Evolutionary conservation across 2,329 filamentous ascomycete genomes (phyloP).

Genomic region (Alternaria brassicicola): DNA sequence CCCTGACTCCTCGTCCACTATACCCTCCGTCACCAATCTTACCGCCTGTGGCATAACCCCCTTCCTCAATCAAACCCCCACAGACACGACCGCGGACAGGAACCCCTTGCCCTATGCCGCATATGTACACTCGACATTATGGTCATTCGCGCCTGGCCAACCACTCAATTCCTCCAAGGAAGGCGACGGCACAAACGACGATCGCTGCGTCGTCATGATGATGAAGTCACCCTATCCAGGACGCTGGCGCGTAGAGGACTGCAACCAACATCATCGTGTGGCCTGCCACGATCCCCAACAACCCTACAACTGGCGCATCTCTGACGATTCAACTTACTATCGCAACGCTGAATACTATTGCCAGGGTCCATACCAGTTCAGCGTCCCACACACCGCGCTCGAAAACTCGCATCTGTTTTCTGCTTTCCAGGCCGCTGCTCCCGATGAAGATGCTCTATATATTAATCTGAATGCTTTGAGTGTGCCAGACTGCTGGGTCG

Average conservation of each 20-base stretch:
- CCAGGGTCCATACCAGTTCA: slow-evolving; percentile 57
- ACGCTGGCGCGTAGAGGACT: slow-evolving; percentile 66
- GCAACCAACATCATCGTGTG: slow-evolving; percentile 56
- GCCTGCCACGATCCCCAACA: slow-evolving; percentile 61
- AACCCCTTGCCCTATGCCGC: slow-evolving; percentile 57
- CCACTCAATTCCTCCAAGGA: slow-evolving; percentile 56
- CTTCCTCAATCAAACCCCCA: slow-evolving; percentile 62
- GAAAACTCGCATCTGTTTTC: slow-evolving; percentile 65
- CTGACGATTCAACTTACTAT: slow-evolving; percentile 52
- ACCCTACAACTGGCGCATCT: slow-evolving; percentile 66
- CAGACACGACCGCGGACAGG: slow-evolving; percentile 57
- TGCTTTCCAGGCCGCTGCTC: slow-evolving; percentile 23
- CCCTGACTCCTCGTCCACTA: slow-evolving; percentile 31
- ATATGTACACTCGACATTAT: slow-evolving; percentile 59
- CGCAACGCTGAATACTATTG: slow-evolving; percentile 55
- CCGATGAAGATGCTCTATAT: slow-evolving; percentile 51
- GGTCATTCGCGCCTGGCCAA: slow-evolving; percentile 66
- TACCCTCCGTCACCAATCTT: slow-evolving; percentile 47
- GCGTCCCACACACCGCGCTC: slow-evolving; percentile 65
- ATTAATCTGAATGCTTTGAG: slow-evolving; percentile 67
- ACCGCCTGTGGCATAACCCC: slow-evolving; percentile 67
- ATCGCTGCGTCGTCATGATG: slow-evolving; percentile 64
- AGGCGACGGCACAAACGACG: slow-evolving; percentile 27
- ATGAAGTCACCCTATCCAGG: slow-evolving; percentile 54
- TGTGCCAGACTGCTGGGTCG: slow-evolving; percentile 64